Conservation (phyloP, 176 grass and related monocot genomes). For the Oryza rufipogon region DNA sequence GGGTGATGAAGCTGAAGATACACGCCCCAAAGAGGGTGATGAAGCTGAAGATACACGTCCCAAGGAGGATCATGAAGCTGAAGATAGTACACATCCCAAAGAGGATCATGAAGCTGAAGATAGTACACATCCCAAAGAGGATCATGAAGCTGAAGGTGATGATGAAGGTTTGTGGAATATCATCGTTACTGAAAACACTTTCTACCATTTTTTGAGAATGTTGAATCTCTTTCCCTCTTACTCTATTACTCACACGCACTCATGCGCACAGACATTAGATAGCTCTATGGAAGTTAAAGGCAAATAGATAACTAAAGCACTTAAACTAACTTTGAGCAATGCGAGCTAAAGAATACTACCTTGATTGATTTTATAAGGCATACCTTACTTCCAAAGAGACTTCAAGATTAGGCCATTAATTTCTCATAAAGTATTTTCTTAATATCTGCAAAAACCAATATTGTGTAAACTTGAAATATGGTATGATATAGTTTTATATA, state of each 20-base stretch:
- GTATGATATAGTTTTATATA: no score
- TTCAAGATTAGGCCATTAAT: background rate
- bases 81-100: no score
- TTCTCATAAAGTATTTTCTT: background rate
- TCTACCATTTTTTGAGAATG: background rate
- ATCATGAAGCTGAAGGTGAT: background rate
- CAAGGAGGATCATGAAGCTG: no score
- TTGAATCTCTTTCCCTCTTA: background rate
- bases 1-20: slow-evolving; percentile 15
- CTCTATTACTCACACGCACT: background rate
- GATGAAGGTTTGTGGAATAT: slow-evolving; percentile 51
- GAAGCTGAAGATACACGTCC: background rate
- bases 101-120: no score
- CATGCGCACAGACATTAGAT: background rate
- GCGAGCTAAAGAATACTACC: no score
- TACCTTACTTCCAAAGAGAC: background rate
- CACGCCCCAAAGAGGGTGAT: background rate
- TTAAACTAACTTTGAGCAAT: background rate
- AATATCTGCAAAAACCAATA: background rate
- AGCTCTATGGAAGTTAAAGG: background rate
- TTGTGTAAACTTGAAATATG: background rate
- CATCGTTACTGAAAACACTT: slow-evolving; percentile 3
- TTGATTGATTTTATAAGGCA: background rate
- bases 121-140: no score
- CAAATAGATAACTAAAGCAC: background rate